Evolutionary conservation across 495 filamentous ascomycete genomes (phyloP).

Genomic region (Penicillium malachiteum): DNA sequence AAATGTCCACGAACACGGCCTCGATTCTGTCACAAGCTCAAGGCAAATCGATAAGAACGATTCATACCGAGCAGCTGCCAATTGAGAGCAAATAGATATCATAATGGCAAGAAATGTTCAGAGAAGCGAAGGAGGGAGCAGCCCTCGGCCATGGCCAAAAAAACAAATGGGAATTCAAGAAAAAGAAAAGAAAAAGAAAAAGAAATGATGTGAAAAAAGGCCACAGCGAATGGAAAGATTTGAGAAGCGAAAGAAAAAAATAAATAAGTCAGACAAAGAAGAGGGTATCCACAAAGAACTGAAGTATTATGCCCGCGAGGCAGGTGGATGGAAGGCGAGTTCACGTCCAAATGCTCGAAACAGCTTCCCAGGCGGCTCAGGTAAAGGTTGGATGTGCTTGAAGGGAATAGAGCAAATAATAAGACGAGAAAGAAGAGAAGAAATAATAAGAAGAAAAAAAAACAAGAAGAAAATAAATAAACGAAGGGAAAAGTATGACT

Average conservation of each 20-base stretch:
- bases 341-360: conserved; percentile 19
- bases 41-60: conserved; percentile 9
- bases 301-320: conserved; percentile 27
- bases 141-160: conserved; percentile 15
- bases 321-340: conserved; percentile 6
- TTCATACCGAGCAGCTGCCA: conserved; percentile 11
- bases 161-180: neutral
- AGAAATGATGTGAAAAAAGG: conserved; percentile 10
- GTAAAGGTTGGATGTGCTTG: conserved; percentile 8
- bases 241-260: conserved; percentile 3
- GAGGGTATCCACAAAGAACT: conserved; percentile 32
- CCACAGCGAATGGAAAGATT: conserved; percentile 3
- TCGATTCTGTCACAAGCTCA: conserved; percentile 23
- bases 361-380: conserved; percentile 31
- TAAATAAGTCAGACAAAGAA: conserved; percentile 11
- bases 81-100: conserved; percentile 8
- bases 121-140: conserved; percentile 18
- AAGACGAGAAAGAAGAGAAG: conserved; percentile 6
- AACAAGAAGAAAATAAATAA: too few relatives aligned
- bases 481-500: too few relatives aligned
- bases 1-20: conserved; percentile 15
- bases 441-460: neutral
- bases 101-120: conserved; percentile 16
- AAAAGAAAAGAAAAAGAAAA: conserved; percentile 2
- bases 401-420: conserved; percentile 13